A percentile compares a stretch with the other conserved stretches of the same genome.
phyloP scores from a whole-genome alignment of 2,329 filamentous ascomycete genomes.

The Botryotinia narcissicola region DNA sequence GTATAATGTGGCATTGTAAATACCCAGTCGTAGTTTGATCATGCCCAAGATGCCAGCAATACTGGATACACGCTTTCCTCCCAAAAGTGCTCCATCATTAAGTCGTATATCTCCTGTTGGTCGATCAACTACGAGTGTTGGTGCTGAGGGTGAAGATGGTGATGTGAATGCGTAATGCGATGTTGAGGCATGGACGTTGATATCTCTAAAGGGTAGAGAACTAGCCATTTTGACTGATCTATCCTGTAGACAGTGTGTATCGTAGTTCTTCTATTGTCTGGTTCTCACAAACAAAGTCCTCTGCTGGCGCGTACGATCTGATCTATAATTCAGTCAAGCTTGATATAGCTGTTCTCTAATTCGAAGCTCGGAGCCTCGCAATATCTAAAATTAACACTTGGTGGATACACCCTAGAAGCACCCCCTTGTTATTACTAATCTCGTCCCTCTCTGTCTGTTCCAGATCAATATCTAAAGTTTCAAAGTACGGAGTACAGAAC shows the following conservation, averaged over 20 bases:
- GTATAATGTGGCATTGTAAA: conserved; percentile 29
- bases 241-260: neutral
- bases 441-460: neutral
- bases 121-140: conserved; percentile 83
- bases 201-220: conserved; percentile 80
- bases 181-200: conserved; percentile 90
- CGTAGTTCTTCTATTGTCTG: neutral
- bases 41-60: conserved; percentile 93
- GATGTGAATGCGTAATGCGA: conserved; percentile 96
- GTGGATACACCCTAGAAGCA: conserved; percentile 2
- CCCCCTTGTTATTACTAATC: neutral
- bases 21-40: conserved; percentile 89
- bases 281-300: neutral
- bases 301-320: neutral
- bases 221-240: conserved; percentile 43
- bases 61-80: conserved; percentile 83
- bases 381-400: conserved; percentile 17
- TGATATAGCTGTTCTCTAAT: conserved; percentile 21
- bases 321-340: neutral
- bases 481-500: neutral
- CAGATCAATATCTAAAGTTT: conserved; percentile 10
- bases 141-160: conserved; percentile 85
- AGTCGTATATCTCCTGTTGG: conserved; percentile 89
- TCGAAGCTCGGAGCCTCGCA: conserved; percentile 8
- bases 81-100: conserved; percentile 72